Evolutionary conservation across 2,329 filamentous ascomycete genomes (phyloP), one percentile per base, ranked within the genome.

Genomic region (Trichothecium sympodiale): DNA sequence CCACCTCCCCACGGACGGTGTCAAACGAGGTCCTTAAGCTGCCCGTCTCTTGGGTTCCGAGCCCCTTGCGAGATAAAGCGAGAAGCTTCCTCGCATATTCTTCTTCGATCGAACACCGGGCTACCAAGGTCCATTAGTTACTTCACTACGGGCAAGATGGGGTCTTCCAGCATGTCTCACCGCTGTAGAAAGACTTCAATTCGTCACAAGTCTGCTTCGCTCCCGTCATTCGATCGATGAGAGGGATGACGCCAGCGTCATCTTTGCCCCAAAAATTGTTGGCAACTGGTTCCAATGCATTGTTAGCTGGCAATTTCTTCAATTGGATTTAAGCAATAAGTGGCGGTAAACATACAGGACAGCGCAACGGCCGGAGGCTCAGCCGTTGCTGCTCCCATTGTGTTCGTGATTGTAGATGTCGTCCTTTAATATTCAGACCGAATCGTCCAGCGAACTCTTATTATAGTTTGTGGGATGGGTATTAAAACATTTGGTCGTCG

Each of bases 231-330:
- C 91, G 89, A 57, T 89, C 85, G 20, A 98, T 72, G 52, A 98
- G 75, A 39, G 91, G 93, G 31, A 72, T 71, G 52, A 98, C 88
- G 55, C 91, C 93, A 35, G 89, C 91, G 69, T 98, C 91, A 58
- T 96, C 89, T 69, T 94, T 96, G 44, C 91, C 91, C 91, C 91
- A 98, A 61, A 98, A 98, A 59, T 98, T 98, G 66, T 98, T 98
- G 52, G 91, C 89, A 65, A 98, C 88, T 88, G 34, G 3, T 29
- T 26, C 17, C 23, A 33, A 33, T 15, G 23, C 18, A n/a, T 34
- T 34, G 41, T 51, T 36, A 53, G 51, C 18, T 10, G 12, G 10
- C 17, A 9, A 5, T 18, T 12, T 17, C 27, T 29, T 14, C 26
- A n/a, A 12, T 5, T 10, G 3, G 10, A 20, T 17, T 5, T 5